Evolutionary conservation across 495 filamentous ascomycete genomes (phyloP).

Genomic region (Xanthoparmelia taractica): DNA sequence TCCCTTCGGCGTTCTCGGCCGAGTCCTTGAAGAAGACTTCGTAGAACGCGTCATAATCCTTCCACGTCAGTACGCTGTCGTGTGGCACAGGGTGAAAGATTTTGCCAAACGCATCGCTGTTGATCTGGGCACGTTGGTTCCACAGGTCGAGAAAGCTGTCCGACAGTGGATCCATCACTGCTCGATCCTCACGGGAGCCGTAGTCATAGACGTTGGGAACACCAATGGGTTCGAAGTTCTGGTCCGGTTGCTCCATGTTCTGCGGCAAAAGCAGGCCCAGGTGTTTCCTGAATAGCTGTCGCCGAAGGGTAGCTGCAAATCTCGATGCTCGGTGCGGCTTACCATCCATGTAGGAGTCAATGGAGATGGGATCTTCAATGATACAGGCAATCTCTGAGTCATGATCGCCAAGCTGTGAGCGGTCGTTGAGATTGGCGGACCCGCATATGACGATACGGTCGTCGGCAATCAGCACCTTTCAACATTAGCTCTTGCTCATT

Average conservation of each 20-base stretch:
- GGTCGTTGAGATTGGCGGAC: constrained; percentile 91
- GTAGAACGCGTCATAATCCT: constrained; percentile 77
- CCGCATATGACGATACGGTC: constrained; percentile 84
- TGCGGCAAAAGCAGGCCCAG: constrained; percentile 75
- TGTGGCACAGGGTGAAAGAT: constrained; percentile 86
- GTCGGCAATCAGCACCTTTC: constrained; percentile 76
- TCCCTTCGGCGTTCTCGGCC: constrained; percentile 38
- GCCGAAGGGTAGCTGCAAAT: constrained; percentile 78
- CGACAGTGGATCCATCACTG: constrained; percentile 69
- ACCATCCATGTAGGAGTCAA: constrained; percentile 67
- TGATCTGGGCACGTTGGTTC: constrained; percentile 63
- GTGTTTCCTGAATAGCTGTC: constrained; percentile 85
- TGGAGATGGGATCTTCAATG: constrained; percentile 65
- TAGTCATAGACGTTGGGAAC: constrained; percentile 76
- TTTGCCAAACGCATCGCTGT: constrained; percentile 77
- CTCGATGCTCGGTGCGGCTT: constrained; percentile 58
- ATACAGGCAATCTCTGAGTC: constrained; percentile 80
- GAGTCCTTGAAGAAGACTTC: constrained; percentile 59
- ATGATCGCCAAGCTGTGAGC: constrained; percentile 80
- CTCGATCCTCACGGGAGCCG: constrained; percentile 60
- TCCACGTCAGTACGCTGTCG: constrained; percentile 73
- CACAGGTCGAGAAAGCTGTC: constrained; percentile 61
- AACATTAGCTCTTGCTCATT: not conserved
- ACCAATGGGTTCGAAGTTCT: constrained; percentile 71
- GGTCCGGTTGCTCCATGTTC: constrained; percentile 50